phyloP scores from a whole-genome alignment of 2,329 filamentous ascomycete species.

The Alternaria incomplexa region DNA sequence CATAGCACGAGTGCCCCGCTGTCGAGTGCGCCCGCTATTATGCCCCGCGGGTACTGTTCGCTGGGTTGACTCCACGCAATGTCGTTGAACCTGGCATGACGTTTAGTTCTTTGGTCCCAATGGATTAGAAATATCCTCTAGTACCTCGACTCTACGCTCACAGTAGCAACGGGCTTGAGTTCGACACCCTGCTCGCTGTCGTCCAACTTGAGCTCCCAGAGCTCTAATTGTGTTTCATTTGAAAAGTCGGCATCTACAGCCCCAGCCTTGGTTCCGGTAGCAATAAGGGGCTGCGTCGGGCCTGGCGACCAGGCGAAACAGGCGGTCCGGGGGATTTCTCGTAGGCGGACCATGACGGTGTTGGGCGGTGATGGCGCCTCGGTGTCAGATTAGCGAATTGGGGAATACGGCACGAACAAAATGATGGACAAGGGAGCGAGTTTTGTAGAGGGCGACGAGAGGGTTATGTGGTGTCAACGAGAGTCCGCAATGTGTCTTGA shows the following conservation, averaged over 20 bases:
- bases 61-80: conserved; percentile 90
- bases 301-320: conserved; percentile 96
- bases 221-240: conserved; percentile 92
- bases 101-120: conserved; percentile 25
- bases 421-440: conserved; percentile 15
- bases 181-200: conserved; percentile 77
- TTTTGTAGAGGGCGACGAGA: conserved; percentile 16
- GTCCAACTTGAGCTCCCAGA: conserved; percentile 92
- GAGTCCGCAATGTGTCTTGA: conserved; percentile 27
- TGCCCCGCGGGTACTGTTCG: conserved; percentile 78
- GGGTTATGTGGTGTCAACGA: conserved; percentile 22
- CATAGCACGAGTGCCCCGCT: conserved; percentile 92
- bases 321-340: conserved; percentile 95
- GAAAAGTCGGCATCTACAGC: conserved; percentile 98
- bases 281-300: conserved; percentile 77
- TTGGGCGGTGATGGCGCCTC: conserved; percentile 45
- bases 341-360: conserved; percentile 82
- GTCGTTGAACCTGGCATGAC: conserved; percentile 80
- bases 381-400: conserved; percentile 33
- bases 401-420: conserved; percentile 24
- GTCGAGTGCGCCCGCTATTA: conserved; percentile 94
- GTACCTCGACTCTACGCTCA: conserved; percentile 89
- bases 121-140: conserved; percentile 1
- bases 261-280: conserved; percentile 91
- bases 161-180: conserved; percentile 81